phyloP scores from a whole-genome alignment of 495 filamentous ascomycete species.

The Tuber brumale region DNA sequence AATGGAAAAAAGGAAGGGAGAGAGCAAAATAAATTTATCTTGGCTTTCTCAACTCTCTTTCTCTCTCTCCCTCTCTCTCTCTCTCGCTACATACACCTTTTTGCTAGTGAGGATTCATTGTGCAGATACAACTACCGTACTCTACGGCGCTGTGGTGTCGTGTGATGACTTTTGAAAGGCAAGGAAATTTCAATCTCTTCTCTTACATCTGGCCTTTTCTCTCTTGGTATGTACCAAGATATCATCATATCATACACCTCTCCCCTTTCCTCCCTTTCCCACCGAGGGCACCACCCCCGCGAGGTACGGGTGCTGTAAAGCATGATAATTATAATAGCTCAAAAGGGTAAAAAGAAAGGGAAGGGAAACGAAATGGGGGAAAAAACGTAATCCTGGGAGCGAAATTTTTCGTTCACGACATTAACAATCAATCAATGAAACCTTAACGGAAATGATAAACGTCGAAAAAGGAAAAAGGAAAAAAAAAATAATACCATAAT shows the following conservation, averaged over 20 bases:
- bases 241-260: not conserved
- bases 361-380: not conserved
- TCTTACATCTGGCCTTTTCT: not conserved
- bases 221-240: no score
- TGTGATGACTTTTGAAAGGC: not conserved
- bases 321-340: constrained; percentile 17
- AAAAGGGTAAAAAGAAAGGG: constrained; percentile 35
- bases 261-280: not conserved
- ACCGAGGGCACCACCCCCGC: not conserved
- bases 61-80: no score
- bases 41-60: no score
- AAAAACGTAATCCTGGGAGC: not conserved
- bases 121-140: no score
- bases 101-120: not conserved
- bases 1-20: no score
- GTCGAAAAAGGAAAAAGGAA: not conserved
- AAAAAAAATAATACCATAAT: not conserved
- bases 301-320: not conserved
- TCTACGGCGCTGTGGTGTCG: not conserved
- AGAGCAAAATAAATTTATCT: no score
- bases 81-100: no score
- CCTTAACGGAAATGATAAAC: not conserved
- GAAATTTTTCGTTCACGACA: not conserved
- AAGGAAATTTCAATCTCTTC: not conserved
- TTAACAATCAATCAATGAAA: not conserved